Base-by-base conservation (phyloP, 805 yeast species). In the Nakazawaea anatomiae region DNA sequence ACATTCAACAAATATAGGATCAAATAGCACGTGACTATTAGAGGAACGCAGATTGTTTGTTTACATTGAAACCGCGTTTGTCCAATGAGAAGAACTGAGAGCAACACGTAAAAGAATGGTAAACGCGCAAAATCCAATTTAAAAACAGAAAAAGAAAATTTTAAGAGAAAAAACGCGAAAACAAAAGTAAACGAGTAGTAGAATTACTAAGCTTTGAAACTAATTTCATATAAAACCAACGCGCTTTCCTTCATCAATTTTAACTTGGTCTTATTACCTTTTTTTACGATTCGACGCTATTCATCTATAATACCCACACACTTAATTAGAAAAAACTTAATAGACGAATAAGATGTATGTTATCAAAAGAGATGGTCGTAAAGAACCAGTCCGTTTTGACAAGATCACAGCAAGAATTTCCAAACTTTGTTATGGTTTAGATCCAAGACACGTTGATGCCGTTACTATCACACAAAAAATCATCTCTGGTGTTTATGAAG, bases 381-480 rank as follows among this genome's bases (percentile, higher is more conserved):
- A 86, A 70, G 98, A 91, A 73, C 95, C 92, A 41, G 97, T 91
- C 54, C 88, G 92, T 67, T 91, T 91, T 69, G 98, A 91, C 70
- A 91, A 92, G 71, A 94, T 94, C 78, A 94, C 98, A 51, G 97
- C 98, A 47, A 81, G 95, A 66, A 88, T 94, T 55, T 88, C 94
- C 57, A 87, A 97, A 65, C 81, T 94, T 56, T 92, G 98, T 61
- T 94, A 94, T 65, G 97, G 97, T 49, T 80, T 94, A 60, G 97
- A 92, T 66, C 78, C 96, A 43, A 80, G 78, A 47, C 97, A 91
- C 69, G 92, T 94, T 54, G 98, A 94, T 65, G 91, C 98, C 42
- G 96, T 89, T 52, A 88, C 95, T 58, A 91, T 94, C 70, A 94
- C 99, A 29, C 98, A 71, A 51, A 72, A 76, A 57, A 76, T 78